Evolutionary conservation across 768 basidiomycete species (phyloP).

Genomic region (Mycena epipterygia): DNA sequence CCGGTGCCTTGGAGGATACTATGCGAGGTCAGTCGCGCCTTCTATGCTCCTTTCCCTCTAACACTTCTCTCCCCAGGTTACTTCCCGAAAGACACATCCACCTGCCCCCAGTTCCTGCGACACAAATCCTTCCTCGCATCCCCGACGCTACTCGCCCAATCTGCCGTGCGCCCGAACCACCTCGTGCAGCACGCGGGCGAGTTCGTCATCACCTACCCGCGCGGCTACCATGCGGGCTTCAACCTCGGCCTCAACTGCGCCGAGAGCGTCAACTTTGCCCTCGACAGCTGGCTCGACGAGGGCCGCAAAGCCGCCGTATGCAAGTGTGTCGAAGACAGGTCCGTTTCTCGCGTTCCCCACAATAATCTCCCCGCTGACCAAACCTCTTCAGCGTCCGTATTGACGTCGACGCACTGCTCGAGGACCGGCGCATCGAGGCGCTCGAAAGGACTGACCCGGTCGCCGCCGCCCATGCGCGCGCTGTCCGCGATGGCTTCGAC

Average conservation of each 20-base stretch:
- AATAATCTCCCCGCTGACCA: not conserved
- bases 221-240: conserved; percentile 97
- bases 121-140: conserved; percentile 98
- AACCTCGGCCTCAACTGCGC: conserved; percentile 97
- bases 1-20: conserved; percentile 85
- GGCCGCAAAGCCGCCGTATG: conserved; percentile 86
- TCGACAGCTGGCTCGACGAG: conserved; percentile 93
- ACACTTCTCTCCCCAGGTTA: conserved; percentile 66
- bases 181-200: conserved; percentile 89
- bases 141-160: conserved; percentile 83
- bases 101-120: conserved; percentile 93
- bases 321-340: conserved; percentile 83
- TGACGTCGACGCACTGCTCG: conserved; percentile 89
- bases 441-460: conserved; percentile 29
- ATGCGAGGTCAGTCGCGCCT: conserved; percentile 77
- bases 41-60: not conserved
- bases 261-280: conserved; percentile 96
- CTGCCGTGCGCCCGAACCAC: conserved; percentile 85
- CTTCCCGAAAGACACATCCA: conserved; percentile 88
- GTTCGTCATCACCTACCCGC: conserved; percentile 95
- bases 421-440: conserved; percentile 69
- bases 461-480: conserved; percentile 29
- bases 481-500: conserved; percentile 32
- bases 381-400: conserved; percentile 81
- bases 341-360: conserved; percentile 15